phyloP scores from a whole-genome alignment of 1,284 basidiomycete species.

The Salmacisia buchloeana region DNA sequence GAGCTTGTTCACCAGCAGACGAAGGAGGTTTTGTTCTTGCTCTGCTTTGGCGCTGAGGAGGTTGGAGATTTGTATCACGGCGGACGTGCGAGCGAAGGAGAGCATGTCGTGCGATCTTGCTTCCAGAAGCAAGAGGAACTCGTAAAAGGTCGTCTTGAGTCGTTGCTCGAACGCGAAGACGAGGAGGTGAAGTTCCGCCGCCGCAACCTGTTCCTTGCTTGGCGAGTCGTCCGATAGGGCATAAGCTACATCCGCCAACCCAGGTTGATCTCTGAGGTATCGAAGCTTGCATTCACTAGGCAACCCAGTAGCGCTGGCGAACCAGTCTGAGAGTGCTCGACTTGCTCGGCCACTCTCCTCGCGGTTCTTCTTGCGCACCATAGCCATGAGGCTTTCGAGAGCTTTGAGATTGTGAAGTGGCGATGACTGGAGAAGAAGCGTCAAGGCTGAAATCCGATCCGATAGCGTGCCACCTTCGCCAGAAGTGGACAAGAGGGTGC shows the following conservation, averaged over 20 bases:
- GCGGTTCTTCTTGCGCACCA: constrained; percentile 82
- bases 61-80: constrained; percentile 63
- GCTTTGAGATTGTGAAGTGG: constrained; percentile 72
- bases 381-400: constrained; percentile 60
- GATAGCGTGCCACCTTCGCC: constrained; percentile 64
- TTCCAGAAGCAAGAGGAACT: constrained; percentile 84
- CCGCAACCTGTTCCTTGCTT: constrained; percentile 28
- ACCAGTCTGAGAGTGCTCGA: constrained; percentile 91
- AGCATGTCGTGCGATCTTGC: constrained; percentile 79
- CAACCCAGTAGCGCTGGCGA: constrained; percentile 66
- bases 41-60: constrained; percentile 86
- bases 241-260: constrained; percentile 60
- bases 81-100: constrained; percentile 77
- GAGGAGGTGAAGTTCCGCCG: constrained; percentile 63
- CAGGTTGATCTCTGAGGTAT: constrained; percentile 84
- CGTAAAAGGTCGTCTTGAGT: constrained; percentile 95
- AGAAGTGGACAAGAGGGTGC: constrained; percentile 33
- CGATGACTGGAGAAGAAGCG: constrained; percentile 80
- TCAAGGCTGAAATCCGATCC: constrained; percentile 86
- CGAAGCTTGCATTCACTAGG: constrained; percentile 61
- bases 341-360: constrained; percentile 86
- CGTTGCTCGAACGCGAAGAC: constrained; percentile 93
- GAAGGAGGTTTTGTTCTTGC: constrained; percentile 91
- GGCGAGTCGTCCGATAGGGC: constrained; percentile 15
- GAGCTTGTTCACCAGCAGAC: constrained; percentile 82